Evolutionary conservation across 805 yeast species (phyloP).

Genomic region (Ogataea paradorogensis): DNA sequence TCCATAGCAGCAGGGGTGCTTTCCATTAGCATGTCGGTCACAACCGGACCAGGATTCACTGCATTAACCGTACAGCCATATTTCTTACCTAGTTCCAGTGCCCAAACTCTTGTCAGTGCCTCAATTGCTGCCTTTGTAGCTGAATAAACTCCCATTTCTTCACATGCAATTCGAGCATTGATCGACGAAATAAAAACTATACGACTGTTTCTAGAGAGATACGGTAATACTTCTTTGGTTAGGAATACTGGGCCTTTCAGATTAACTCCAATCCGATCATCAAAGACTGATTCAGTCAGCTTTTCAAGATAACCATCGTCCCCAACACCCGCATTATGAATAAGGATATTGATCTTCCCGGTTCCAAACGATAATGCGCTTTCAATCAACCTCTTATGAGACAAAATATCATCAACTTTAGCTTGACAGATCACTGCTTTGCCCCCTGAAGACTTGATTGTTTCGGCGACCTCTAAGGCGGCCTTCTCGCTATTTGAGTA

Average conservation of each 20-base stretch:
- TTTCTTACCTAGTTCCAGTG: conserved; percentile 39
- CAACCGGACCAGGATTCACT: conserved; percentile 46
- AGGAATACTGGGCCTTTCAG: conserved; percentile 43
- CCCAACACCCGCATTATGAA: conserved; percentile 41
- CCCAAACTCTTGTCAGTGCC: conserved; percentile 41
- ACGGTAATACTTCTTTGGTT: conserved; percentile 43
- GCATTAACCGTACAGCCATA: conserved; percentile 45
- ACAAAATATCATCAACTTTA: conserved; percentile 2
- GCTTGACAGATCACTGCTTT: conserved; percentile 13
- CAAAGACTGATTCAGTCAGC: conserved; percentile 25
- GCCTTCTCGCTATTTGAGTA: conserved; percentile 4
- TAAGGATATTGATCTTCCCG: conserved; percentile 37
- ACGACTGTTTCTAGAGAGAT: conserved; percentile 42
- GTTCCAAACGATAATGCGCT: conserved; percentile 8
- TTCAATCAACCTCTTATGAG: conserved; percentile 6
- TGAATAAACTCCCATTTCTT: conserved; percentile 43
- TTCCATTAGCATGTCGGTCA: conserved; percentile 36
- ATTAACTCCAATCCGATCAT: conserved; percentile 43
- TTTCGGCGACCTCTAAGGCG: conserved; percentile 8
- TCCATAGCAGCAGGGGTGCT: conserved; percentile 15
- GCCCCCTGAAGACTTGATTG: conserved; percentile 7
- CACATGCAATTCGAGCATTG: conserved; percentile 47
- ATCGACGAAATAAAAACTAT: conserved; percentile 48
- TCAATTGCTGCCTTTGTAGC: conserved; percentile 44
- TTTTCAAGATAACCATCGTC: conserved; percentile 29